These are phyloP conservation scores for Daldinia bambusicola DNA, from an alignment of 495 filamentous ascomycete species.

Conservation along the genomic window DNA sequence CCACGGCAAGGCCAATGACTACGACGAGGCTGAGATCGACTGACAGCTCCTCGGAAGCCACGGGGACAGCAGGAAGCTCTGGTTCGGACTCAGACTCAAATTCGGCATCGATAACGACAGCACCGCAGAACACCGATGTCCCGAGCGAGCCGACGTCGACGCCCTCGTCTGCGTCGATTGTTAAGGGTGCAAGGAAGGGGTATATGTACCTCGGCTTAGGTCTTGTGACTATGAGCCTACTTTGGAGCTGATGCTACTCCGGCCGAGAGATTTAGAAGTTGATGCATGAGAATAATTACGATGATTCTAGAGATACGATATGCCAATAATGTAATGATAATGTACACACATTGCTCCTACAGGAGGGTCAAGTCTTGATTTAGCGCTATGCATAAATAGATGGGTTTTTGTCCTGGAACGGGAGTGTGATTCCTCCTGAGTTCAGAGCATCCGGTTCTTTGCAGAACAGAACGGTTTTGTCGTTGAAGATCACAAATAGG, in stretches of 20 bases:
- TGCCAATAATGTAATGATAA: background rate
- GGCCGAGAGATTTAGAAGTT: background rate
- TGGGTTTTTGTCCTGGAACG: background rate
- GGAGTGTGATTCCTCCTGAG: background rate
- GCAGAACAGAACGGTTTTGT: background rate
- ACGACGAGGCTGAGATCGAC: background rate
- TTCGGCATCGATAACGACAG: too few species aligned
- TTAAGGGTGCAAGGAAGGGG: background rate
- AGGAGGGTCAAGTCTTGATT: background rate
- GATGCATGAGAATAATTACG: background rate
- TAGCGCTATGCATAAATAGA: background rate
- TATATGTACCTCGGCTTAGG: slow-evolving; percentile 13
- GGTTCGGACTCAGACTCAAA: too few species aligned
- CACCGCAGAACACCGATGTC: background rate
- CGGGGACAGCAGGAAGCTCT: too few species aligned
- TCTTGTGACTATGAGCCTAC: slow-evolving; percentile 10
- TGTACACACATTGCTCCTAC: background rate
- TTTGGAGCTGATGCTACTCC: slow-evolving; percentile 15
- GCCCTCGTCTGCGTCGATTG: slow-evolving; percentile 11
- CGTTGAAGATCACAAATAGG: background rate
- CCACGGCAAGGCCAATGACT: background rate
- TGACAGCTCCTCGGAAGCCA: background rate
- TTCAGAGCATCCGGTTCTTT: background rate
- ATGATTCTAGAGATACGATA: too few species aligned
- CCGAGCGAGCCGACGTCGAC: slow-evolving; percentile 11